phyloP scores from a whole-genome alignment of 257 asterid species.

The Anisodus acutangulus region DNA sequence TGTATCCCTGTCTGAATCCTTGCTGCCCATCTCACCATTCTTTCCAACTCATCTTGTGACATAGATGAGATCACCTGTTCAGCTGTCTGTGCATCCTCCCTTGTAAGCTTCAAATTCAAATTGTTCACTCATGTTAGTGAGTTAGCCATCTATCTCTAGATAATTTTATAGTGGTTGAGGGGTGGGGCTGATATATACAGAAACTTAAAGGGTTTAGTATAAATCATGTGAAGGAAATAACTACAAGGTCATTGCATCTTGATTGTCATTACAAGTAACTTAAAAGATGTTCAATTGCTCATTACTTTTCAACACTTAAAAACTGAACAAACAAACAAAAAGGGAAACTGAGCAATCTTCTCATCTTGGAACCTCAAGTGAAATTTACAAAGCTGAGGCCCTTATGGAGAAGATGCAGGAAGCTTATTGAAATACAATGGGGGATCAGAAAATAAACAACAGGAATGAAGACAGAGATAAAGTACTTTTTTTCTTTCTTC shows the following conservation, averaged over 20 bases:
- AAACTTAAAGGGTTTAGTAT: constrained; percentile 13
- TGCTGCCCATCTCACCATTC: constrained; percentile 32
- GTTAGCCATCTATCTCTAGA: constrained; percentile 8
- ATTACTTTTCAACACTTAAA: not conserved
- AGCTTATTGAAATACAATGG: constrained; percentile 17
- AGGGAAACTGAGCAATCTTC: constrained; percentile 28
- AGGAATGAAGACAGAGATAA: constrained; percentile 27
- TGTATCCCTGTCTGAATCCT: constrained; percentile 23
- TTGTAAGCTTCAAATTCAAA: constrained; percentile 31
- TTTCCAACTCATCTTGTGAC: constrained; percentile 26
- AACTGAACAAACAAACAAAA: constrained; percentile 12
- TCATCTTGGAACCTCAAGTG: constrained; percentile 25
- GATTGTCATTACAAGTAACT: constrained; percentile 11
- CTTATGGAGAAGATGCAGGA: constrained; percentile 18
- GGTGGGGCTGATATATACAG: not conserved
- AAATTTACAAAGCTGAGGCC: constrained; percentile 25
- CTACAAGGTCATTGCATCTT: constrained; percentile 24
- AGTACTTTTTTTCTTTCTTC: constrained; percentile 4
- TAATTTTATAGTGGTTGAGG: not conserved
- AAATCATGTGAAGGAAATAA: constrained; percentile 8
- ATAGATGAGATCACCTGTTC: constrained; percentile 23
- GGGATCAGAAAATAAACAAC: constrained; percentile 19
- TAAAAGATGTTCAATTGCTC: constrained; percentile 12
- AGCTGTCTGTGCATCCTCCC: constrained; percentile 22
- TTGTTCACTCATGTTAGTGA: constrained; percentile 27